Conservation (phyloP, 2,329 filamentous ascomycete species). For the Penicillium decumbens region DNA sequence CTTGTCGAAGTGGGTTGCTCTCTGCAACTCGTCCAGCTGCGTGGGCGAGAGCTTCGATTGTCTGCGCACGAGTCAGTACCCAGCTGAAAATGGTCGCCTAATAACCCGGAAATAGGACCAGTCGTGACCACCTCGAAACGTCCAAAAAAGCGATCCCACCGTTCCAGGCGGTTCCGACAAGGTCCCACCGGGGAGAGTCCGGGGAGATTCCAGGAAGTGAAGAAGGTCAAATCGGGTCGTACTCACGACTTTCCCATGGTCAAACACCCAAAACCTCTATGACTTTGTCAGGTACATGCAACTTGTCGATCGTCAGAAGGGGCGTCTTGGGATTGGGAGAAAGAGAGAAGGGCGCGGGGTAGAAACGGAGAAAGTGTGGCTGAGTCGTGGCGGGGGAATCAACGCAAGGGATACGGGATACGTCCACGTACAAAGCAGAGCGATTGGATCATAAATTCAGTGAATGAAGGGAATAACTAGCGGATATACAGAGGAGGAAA, state of each 20-base stretch:
- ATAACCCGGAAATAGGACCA: background rate
- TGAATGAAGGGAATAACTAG: background rate
- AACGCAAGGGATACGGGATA: background rate
- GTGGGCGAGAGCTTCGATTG: slow-evolving; percentile 98
- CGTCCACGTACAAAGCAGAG: background rate
- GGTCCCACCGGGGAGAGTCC: background rate
- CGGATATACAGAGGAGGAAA: background rate
- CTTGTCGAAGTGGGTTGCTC: slow-evolving; percentile 98
- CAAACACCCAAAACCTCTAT: slow-evolving; percentile 11
- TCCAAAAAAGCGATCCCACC: background rate
- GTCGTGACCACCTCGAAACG: background rate
- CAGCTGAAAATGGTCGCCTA: background rate
- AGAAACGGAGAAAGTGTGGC: slow-evolving; percentile 21
- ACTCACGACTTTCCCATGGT: slow-evolving; percentile 40
- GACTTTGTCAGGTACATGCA: slow-evolving; percentile 6
- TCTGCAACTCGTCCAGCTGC: slow-evolving; percentile 91
- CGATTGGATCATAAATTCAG: background rate
- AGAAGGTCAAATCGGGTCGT: slow-evolving; percentile 5
- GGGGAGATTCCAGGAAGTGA: slow-evolving; percentile 1
- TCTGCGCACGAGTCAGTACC: slow-evolving; percentile 47
- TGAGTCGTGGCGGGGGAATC: slow-evolving; percentile 6
- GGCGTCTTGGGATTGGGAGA: slow-evolving; percentile 3
- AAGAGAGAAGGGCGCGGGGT: slow-evolving; percentile 19
- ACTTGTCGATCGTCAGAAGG: slow-evolving; percentile 5
- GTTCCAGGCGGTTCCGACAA: slow-evolving; percentile 4